Base-by-base conservation (phyloP, 805 yeast species). In the Komagataella populi region DNA sequence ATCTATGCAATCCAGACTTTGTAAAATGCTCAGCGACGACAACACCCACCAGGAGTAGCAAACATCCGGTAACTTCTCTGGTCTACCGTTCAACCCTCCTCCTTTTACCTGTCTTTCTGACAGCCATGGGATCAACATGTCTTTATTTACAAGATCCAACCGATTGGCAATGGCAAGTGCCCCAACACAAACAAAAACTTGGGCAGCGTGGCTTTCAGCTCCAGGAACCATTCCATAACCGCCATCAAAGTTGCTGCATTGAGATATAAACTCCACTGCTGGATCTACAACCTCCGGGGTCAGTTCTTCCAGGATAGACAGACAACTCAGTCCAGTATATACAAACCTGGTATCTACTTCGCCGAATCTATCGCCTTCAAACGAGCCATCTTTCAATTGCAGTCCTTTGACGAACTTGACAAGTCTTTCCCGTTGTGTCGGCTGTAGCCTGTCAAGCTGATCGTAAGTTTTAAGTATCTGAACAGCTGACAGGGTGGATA, bases 31-130 rank as follows among this genome's bases (percentile, higher is more conserved):
- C 52, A 90, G 66, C 2, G 88, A 76, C 1, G 95, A 83, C 20
- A 89, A 64, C 7, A 89, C 95, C 99, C 99, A 93, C 96, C 97
- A 93, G 58, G 93, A 82, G 63, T 93, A 93, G 63, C 99, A 93
- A n/a, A 87, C 96, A 65, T 93, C 99, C 0, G 98, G 96, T 17
- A 88, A 68, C 63, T 93, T 93, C 53, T 93, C 96, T 0, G 98
- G 96, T 49, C 99, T 76, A 0, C 99, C 99, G 62, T 93, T 93
- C 51, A 93, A 72, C 0, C 99, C 99, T 5, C 99, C 99, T 24
- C 75, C 75, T 5, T 77, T 73, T 6, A 87, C 76, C 65, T 93
- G 99, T 53, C 99, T 71, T 62, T 93, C 98, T 59, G 91, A 76
- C 17, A 93, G 71, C 98, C 99, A 93, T 78, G 85, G 80, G 2